These are phyloP conservation scores for Platanus orientalis DNA, from an alignment of 164 flowering plant genomes.

Conservation along the genomic window DNA sequence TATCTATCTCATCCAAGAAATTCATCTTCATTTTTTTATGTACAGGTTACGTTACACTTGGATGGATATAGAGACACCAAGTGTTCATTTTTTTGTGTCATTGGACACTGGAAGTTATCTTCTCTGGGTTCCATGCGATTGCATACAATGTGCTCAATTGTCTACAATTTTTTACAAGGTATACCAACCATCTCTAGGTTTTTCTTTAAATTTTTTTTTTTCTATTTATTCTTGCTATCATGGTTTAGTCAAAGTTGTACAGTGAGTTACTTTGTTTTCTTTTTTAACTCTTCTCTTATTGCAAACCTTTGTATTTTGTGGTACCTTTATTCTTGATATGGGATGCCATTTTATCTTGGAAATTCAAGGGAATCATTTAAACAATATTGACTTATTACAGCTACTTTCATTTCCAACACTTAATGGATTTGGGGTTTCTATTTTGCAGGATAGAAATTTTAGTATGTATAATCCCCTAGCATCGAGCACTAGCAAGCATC, in stretches of 20 bases:
- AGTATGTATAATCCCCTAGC: constrained; percentile 66
- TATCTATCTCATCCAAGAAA: not conserved
- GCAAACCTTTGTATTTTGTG: not conserved
- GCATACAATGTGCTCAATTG: constrained; percentile 84
- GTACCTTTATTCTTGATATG: not conserved
- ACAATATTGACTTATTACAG: too few relatives aligned
- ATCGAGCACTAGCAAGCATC: constrained; percentile 71
- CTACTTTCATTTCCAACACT: too few relatives aligned
- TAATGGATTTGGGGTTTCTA: constrained; percentile 81
- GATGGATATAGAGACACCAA: constrained; percentile 89
- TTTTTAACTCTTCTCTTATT: not conserved
- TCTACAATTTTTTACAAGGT: constrained; percentile 65
- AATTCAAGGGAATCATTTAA: not conserved
- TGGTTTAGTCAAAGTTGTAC: not conserved
- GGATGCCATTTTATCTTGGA: not conserved
- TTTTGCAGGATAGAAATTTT: constrained; percentile 95
- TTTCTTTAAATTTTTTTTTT: too few relatives aligned
- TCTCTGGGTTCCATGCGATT: constrained; percentile 93
- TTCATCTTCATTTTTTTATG: constrained; percentile 3
- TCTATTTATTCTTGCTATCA: not conserved
- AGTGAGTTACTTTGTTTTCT: not conserved
- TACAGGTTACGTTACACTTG: constrained; percentile 87
- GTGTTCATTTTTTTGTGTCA: constrained; percentile 84
- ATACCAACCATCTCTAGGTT: constrained; percentile 18
- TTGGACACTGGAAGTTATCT: constrained; percentile 93